Base-by-base conservation (phyloP, 2,329 filamentous ascomycete species). In the Fonsecaea erecta region DNA sequence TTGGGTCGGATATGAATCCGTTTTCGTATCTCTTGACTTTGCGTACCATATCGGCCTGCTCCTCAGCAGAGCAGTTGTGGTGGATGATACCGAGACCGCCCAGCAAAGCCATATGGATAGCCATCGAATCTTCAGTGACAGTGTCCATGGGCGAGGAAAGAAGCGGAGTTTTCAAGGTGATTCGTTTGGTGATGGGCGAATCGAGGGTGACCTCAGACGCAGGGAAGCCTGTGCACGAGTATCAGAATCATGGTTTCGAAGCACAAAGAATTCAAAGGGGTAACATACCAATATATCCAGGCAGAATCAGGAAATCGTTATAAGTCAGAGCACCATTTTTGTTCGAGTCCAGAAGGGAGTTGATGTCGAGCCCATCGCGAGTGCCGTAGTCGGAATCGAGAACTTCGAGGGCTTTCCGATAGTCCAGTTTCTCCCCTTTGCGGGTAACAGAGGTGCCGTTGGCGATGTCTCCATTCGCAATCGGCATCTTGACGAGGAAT, bases 21-120 rank as follows among this genome's bases (percentile, higher is more conserved):
- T 99, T 99, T 84, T 99, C 95, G 80, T 93, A 99, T 75, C 95
- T 88, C 90, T 99, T 99, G 74, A 99, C 95, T 84, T 97, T 98
- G 80, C 92, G 88, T 72, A 99, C 92, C 95, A 99, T 99, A 83
- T 97, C 93, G 71, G 95, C 95, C 84, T 99, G 95, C 62, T 92
- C 91, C 30, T 98, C 92, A 32, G 93, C 87, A n/a, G 93, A 95
- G 86, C 95, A 99, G 85, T 99, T 99, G 87, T 99, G 95, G 85
- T 99, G 95, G 73, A 99, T 96, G 73, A 99, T 93, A 82, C 95
- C 83, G 3, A 85, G 75, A 62, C 83, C 83, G 73, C 83, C 82
- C 52, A 84, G 78, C 55, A 85, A 78, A 43, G 82, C 82, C 78
- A 85, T 97, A 82, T 97, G 92, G 74, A 99, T 98, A 71, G 95